Percentiles rank a stretch among this genome's conserved stretches.
These are phyloP conservation scores for Ochromonas danica DNA, from an alignment of 108 stramenopile genomes.

Conservation along the genomic window DNA sequence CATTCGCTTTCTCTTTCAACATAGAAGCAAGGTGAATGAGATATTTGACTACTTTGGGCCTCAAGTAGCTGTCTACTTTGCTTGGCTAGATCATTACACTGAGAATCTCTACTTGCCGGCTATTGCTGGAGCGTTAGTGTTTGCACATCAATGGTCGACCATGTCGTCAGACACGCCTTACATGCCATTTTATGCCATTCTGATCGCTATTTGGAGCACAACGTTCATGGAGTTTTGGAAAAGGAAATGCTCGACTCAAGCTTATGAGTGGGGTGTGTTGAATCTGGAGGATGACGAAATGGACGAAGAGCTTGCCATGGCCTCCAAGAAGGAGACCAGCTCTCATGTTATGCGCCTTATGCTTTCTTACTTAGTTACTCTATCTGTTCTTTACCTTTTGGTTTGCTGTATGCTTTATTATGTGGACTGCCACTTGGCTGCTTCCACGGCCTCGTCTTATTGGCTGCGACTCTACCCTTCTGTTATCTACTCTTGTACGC, in stretches of 20 bases:
- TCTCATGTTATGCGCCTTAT: not conserved
- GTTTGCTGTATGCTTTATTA: not conserved
- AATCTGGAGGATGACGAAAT: slow-evolving; percentile 51
- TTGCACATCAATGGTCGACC: not conserved
- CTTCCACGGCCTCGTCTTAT: not conserved
- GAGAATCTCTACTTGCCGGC: not conserved
- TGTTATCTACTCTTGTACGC: not conserved
- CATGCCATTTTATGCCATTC: slow-evolving; percentile 42
- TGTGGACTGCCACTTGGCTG: not conserved
- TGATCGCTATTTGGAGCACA: slow-evolving; percentile 48
- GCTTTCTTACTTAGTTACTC: not conserved
- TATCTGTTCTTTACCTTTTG: not conserved
- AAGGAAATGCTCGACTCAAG: slow-evolving; percentile 40
- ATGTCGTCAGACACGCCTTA: not conserved
- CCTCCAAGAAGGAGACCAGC: not conserved
- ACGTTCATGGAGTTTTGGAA: slow-evolving; percentile 55
- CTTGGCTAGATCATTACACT: not conserved
- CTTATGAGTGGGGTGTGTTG: slow-evolving; percentile 49
- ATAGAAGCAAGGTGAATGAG: not conserved
- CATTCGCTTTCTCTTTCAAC: no score
- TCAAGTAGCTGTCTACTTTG: not conserved
- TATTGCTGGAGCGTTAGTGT: not conserved
- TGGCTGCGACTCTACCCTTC: not conserved
- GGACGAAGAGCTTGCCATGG: not conserved
- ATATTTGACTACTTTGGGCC: not conserved